These are phyloP conservation scores for Fusarium udum DNA, from an alignment of 2,329 filamentous ascomycete genomes.

Conservation along the genomic window DNA sequence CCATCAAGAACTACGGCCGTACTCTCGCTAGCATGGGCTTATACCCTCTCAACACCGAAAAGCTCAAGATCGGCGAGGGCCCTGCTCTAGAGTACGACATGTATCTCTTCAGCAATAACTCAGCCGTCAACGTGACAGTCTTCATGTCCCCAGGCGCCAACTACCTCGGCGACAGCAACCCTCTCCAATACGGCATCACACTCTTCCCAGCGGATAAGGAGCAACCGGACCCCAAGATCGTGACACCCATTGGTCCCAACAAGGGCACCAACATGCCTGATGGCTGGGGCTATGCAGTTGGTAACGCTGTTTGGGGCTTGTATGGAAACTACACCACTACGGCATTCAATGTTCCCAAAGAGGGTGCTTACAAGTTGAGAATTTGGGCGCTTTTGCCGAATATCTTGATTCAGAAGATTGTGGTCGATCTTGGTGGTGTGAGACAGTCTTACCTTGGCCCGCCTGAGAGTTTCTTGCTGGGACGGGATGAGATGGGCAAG, in stretches of 20 bases:
- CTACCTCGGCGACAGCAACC: constrained; percentile 59
- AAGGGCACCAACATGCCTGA: constrained; percentile 23
- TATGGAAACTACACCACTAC: constrained; percentile 56
- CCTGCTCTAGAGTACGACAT: constrained; percentile 69
- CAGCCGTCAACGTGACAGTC: constrained; percentile 55
- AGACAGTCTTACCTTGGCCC: constrained; percentile 65
- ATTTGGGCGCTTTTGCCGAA: constrained; percentile 63
- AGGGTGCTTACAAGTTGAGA: constrained; percentile 59
- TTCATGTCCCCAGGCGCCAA: constrained; percentile 64
- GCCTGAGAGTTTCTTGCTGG: constrained; percentile 60
- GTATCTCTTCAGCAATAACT: constrained; percentile 66
- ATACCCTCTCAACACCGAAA: constrained; percentile 60
- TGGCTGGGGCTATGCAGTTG: constrained; percentile 46
- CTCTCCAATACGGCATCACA: constrained; percentile 61
- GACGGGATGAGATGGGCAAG: constrained; percentile 8
- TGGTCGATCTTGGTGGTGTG: constrained; percentile 65
- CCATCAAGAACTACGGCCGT: constrained; percentile 64
- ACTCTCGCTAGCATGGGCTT: constrained; percentile 67
- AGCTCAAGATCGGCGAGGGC: constrained; percentile 58
- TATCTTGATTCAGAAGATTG: constrained; percentile 64
- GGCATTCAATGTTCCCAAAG: constrained; percentile 51
- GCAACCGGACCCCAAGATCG: constrained; percentile 13
- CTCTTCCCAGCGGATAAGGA: constrained; percentile 53
- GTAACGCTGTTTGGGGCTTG: constrained; percentile 58
- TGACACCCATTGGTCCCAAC: constrained; percentile 26